Evolutionary conservation across 1,139 yeast genomes (phyloP).

Genomic region (Zygosaccharomyces pseudobailii): DNA sequence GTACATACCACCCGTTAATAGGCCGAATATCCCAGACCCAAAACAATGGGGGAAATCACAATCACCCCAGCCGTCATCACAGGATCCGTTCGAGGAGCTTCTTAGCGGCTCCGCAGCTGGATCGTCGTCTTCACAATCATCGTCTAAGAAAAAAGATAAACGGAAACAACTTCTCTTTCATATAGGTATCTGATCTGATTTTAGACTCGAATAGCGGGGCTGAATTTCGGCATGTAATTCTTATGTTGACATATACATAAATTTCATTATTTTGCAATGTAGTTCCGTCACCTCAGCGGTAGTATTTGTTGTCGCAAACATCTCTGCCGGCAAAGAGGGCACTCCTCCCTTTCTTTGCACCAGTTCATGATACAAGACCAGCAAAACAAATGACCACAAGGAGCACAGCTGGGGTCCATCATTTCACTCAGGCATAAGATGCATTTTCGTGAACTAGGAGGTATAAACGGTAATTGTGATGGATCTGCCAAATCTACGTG

Average conservation of each 20-base stretch:
- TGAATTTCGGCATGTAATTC: background rate
- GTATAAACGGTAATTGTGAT: constrained; percentile 58
- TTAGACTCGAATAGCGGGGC: background rate
- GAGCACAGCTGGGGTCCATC: constrained; percentile 78
- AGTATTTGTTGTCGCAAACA: constrained; percentile 71
- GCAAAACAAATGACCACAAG: constrained; percentile 91
- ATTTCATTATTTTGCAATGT: background rate
- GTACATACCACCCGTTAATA: constrained; percentile 39
- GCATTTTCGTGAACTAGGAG: constrained; percentile 67
- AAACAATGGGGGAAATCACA: constrained; percentile 29
- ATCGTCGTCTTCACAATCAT: constrained; percentile 3
- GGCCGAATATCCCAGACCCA: constrained; percentile 31
- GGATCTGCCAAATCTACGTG: constrained; percentile 55
- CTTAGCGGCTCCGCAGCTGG: background rate
- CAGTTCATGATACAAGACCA: constrained; percentile 90
- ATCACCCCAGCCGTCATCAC: background rate
- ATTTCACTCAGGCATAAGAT: constrained; percentile 77
- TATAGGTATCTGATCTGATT: constrained; percentile 37
- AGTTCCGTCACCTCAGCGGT: constrained; percentile 3
- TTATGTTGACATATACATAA: background rate
- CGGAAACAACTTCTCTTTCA: constrained; percentile 46
- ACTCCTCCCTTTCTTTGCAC: constrained; percentile 83
- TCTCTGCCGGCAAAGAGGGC: constrained; percentile 83
- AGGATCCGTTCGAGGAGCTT: constrained; percentile 9
- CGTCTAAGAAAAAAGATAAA: constrained; percentile 34